Conservation (phyloP, 257 asterid species). For the Galeopsis tetrahit region DNA sequence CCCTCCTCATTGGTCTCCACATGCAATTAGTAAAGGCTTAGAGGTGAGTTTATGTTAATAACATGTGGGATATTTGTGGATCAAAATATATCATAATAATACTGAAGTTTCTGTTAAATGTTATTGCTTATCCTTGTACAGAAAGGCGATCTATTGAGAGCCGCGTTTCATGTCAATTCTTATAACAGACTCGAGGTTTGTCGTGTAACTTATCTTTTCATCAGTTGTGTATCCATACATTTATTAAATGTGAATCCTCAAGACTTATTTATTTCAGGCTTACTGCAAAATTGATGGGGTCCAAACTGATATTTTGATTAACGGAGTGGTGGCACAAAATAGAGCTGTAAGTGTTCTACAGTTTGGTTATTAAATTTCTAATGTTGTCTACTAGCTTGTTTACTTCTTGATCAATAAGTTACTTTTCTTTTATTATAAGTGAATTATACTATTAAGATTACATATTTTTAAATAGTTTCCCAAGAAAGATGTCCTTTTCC, state of each 20-base stretch:
- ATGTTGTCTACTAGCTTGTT: neutral
- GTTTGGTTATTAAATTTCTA: neutral
- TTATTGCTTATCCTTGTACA: constrained; percentile 40
- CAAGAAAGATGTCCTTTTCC: neutral
- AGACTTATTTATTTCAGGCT: constrained; percentile 55
- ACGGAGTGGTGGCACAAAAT: constrained; percentile 70
- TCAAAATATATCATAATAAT: neutral
- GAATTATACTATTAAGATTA: neutral
- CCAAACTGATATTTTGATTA: constrained; percentile 71
- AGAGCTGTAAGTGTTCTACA: constrained; percentile 74
- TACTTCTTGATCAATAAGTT: neutral
- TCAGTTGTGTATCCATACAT: neutral
- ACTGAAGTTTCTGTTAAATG: constrained; percentile 11
- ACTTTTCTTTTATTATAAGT: neutral
- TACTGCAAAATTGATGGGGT: constrained; percentile 88
- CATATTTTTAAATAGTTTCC: neutral
- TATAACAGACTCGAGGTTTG: constrained; percentile 83
- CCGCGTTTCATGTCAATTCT: constrained; percentile 82
- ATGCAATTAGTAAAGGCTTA: constrained; percentile 39
- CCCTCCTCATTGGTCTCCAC: constrained; percentile 49
- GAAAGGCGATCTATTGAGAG: constrained; percentile 67
- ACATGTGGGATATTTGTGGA: constrained; percentile 7
- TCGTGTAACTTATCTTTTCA: neutral
- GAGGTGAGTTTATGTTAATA: constrained; percentile 39
- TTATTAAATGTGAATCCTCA: constrained; percentile 18